phyloP scores from a whole-genome alignment of 2,329 filamentous ascomycete genomes.

The Ceratocystis diversiconidia region DNA sequence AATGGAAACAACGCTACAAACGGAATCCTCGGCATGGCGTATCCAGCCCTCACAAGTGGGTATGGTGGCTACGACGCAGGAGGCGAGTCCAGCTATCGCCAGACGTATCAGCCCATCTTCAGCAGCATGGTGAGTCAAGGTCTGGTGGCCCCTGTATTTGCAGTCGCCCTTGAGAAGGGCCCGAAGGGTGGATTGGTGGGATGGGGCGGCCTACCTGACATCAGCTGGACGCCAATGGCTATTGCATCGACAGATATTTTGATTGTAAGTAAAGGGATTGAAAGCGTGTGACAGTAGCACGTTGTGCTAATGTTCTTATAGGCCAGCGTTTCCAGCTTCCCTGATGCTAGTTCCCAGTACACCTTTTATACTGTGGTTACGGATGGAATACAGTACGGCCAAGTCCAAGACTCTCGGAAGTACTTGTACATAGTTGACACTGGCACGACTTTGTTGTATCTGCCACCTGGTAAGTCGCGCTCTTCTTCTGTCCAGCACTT shows the following conservation, averaged over 20 bases:
- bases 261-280: slow-evolving; percentile 27
- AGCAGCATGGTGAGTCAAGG: slow-evolving; percentile 35
- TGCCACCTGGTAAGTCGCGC: slow-evolving; percentile 32
- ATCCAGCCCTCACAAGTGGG: slow-evolving; percentile 35
- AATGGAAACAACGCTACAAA: slow-evolving; percentile 38
- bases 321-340: slow-evolving; percentile 30
- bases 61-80: slow-evolving; percentile 23
- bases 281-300: background rate
- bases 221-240: slow-evolving; percentile 23
- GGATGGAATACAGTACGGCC: slow-evolving; percentile 34
- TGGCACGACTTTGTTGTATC: slow-evolving; percentile 37
- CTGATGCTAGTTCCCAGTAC: slow-evolving; percentile 24
- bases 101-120: slow-evolving; percentile 35
- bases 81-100: slow-evolving; percentile 19
- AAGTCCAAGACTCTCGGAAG: slow-evolving; percentile 29
- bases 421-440: slow-evolving; percentile 39
- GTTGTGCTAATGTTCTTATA: slow-evolving; percentile 21
- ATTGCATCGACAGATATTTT: slow-evolving; percentile 30
- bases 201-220: slow-evolving; percentile 34
- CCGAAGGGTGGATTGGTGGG: slow-evolving; percentile 32
- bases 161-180: slow-evolving; percentile 35
- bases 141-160: slow-evolving; percentile 32
- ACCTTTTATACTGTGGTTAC: slow-evolving; percentile 41
- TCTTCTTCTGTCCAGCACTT: no score
- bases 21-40: slow-evolving; percentile 38